phyloP scores from a whole-genome alignment of 1,284 basidiomycete species.

The Apiotrichum brassicae region DNA sequence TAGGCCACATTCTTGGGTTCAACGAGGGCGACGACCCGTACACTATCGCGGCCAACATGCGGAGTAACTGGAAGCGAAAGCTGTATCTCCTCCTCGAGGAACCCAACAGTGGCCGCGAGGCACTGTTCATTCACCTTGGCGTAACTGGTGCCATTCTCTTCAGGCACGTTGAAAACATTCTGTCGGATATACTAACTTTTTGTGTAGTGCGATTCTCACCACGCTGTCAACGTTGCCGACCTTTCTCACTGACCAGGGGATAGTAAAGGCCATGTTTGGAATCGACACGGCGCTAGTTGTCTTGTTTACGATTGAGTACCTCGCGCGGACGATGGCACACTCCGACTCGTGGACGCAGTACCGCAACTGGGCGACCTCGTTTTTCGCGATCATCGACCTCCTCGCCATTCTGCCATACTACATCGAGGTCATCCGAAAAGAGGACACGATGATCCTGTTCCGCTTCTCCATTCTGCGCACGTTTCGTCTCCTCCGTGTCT shows the following conservation, averaged over 20 bases:
- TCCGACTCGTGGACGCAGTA: constrained; percentile 45
- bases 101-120: constrained; percentile 41
- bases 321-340: constrained; percentile 43
- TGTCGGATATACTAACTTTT: no score
- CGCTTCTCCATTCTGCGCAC: constrained; percentile 73
- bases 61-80: constrained; percentile 40
- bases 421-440: constrained; percentile 69
- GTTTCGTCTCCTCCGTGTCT: constrained; percentile 75
- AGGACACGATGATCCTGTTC: constrained; percentile 80
- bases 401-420: constrained; percentile 81
- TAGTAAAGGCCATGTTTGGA: constrained; percentile 71
- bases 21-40: constrained; percentile 45
- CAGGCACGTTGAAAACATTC: constrained; percentile 40
- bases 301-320: constrained; percentile 68
- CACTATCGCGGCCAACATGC: constrained; percentile 38
- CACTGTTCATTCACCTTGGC: constrained; percentile 43
- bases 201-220: constrained; percentile 72
- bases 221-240: constrained; percentile 76
- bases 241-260: constrained; percentile 59
- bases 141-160: constrained; percentile 45
- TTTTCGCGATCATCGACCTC: constrained; percentile 77
- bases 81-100: constrained; percentile 47
- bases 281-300: constrained; percentile 67
- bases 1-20: constrained; percentile 43
- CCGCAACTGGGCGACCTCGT: constrained; percentile 51